Percentiles rank a stretch among this genome's conserved stretches.
These are phyloP conservation scores for Pythium scleroteichum DNA, from an alignment of 352 stramenopile genomes.

Conservation along the genomic window DNA sequence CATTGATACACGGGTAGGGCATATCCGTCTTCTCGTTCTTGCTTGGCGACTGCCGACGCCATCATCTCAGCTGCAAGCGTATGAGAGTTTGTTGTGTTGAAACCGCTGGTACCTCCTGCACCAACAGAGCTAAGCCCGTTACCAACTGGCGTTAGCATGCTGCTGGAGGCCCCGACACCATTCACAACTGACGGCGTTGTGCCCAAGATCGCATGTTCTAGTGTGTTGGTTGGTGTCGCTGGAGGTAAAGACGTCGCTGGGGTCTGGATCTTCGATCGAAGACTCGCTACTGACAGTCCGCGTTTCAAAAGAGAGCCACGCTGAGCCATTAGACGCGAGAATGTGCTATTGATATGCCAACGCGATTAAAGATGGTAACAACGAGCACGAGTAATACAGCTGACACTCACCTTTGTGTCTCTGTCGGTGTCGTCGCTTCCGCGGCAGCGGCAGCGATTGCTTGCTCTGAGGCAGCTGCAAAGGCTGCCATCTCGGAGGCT, in stretches of 20 bases:
- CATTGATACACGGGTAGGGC: constrained; percentile 80
- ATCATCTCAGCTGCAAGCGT: constrained; percentile 79
- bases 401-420: constrained; percentile 26
- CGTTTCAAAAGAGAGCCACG: constrained; percentile 62
- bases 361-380: no score
- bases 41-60: constrained; percentile 65
- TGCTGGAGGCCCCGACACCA: constrained; percentile 16
- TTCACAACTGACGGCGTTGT: constrained; percentile 27
- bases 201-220: constrained; percentile 75
- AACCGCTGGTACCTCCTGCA: constrained; percentile 26
- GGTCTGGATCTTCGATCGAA: constrained; percentile 28
- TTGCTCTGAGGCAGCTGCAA: constrained; percentile 19
- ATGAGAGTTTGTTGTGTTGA: constrained; percentile 42
- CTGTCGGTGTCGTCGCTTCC: constrained; percentile 5
- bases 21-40: constrained; percentile 79
- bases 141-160: constrained; percentile 25
- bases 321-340: constrained; percentile 63
- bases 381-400: no score
- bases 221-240: constrained; percentile 45
- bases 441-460: constrained; percentile 12
- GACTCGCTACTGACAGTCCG: constrained; percentile 31
- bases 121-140: constrained; percentile 28
- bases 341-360: constrained; percentile 33
- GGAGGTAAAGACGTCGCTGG: constrained; percentile 35
- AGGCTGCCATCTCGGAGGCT: constrained; percentile 12